Conservation (phyloP, 768 basidiomycete species). For the Lactifluus piperatus region DNA sequence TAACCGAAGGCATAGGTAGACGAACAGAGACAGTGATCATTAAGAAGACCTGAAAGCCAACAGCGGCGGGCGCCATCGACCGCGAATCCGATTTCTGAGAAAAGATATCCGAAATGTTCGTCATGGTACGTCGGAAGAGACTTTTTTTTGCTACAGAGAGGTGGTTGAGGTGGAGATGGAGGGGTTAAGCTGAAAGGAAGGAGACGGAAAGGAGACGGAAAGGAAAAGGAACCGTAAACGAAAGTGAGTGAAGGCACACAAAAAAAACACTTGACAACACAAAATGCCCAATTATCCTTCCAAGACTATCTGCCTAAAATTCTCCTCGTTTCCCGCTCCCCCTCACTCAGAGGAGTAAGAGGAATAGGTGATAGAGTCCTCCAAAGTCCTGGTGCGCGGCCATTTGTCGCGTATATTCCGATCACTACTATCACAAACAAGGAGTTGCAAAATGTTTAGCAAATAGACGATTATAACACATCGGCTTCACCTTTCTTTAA, state of each 20-base stretch:
- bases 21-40: conserved; percentile 69
- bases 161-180: background rate
- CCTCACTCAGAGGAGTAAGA: no score
- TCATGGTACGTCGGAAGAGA: conserved; percentile 22
- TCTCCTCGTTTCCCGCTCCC: no score
- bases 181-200: background rate
- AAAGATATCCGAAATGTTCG: conserved; percentile 29
- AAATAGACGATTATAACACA: no score
- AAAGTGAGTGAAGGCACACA: background rate
- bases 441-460: no score
- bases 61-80: conserved; percentile 74
- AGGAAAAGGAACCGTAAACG: background rate
- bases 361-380: background rate
- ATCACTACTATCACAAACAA: no score
- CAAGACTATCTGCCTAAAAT: no score
- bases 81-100: conserved; percentile 31
- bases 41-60: conserved; percentile 65
- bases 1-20: conserved; percentile 6
- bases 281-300: no score
- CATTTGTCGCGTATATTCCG: background rate
- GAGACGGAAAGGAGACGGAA: background rate
- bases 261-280: no score
- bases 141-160: background rate
- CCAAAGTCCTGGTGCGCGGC: background rate
- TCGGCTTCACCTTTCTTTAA: no score